Evolutionary conservation across 2,329 filamentous ascomycete genomes (phyloP).

Genomic region (Penicillium fuscoglaucum): DNA sequence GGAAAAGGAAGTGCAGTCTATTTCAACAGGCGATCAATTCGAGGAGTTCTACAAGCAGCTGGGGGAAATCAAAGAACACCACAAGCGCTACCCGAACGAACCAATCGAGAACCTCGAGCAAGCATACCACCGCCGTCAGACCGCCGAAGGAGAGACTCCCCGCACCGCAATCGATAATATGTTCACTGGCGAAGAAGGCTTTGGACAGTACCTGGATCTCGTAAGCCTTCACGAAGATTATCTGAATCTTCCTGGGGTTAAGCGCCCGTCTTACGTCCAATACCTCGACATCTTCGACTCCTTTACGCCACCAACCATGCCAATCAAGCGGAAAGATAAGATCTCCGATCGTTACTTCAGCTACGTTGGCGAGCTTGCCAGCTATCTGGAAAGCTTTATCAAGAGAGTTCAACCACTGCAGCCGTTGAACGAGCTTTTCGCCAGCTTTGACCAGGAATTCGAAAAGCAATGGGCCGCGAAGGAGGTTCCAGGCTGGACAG

Average conservation of each 20-base stretch:
- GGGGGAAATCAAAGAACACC: slow-evolving; percentile 78
- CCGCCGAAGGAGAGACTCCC: slow-evolving; percentile 63
- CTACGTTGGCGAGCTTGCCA: slow-evolving; percentile 76
- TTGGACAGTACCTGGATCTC: slow-evolving; percentile 88
- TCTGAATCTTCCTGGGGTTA: slow-evolving; percentile 83
- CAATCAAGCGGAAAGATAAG: slow-evolving; percentile 78
- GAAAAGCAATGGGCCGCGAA: slow-evolving; percentile 78
- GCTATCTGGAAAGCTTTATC: slow-evolving; percentile 87
- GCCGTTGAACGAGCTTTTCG: slow-evolving; percentile 75
- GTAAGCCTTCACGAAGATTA: slow-evolving; percentile 82
- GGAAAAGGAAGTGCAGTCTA: slow-evolving; percentile 76
- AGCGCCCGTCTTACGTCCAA: slow-evolving; percentile 84
- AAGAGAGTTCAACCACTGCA: slow-evolving; percentile 81
- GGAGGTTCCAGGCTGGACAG: slow-evolving; percentile 75
- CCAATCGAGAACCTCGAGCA: slow-evolving; percentile 92
- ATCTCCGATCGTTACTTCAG: slow-evolving; percentile 89
- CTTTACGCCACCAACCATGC: slow-evolving; percentile 72
- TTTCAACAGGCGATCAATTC: slow-evolving; percentile 82
- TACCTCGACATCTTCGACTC: slow-evolving; percentile 90
- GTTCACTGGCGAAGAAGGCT: slow-evolving; percentile 95
- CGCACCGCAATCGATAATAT: slow-evolving; percentile 77
- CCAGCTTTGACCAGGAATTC: slow-evolving; percentile 79
- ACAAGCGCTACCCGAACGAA: slow-evolving; percentile 88
- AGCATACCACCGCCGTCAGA: slow-evolving; percentile 74
- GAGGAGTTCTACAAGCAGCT: slow-evolving; percentile 89